phyloP scores from a whole-genome alignment of 169 alveolate genomes.

The Eimeria tenella region DNA sequence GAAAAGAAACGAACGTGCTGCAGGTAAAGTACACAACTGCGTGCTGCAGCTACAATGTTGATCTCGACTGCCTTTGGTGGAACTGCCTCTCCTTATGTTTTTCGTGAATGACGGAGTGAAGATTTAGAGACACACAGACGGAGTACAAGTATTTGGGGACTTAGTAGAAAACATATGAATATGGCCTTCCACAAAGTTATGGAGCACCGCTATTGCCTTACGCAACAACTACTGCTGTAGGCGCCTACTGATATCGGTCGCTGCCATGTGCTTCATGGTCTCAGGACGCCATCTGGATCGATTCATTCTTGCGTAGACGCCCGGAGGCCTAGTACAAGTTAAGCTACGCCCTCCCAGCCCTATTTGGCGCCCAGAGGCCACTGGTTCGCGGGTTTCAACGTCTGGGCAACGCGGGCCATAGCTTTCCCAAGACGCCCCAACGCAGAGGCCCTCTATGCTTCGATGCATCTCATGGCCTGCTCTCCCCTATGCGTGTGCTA shows the following conservation, averaged over 20 bases:
- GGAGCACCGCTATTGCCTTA: constrained; percentile 1
- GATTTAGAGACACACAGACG: too few species aligned
- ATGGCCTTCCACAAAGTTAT: too few species aligned
- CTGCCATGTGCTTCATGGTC: constrained; percentile 15
- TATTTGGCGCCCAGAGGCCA: too few species aligned
- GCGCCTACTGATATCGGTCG: neutral
- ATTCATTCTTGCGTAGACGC: constrained; percentile 63
- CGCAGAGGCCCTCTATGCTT: neutral
- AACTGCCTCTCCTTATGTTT: too few species aligned
- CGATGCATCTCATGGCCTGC: neutral
- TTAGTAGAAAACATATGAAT: too few species aligned
- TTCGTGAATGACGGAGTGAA: too few species aligned
- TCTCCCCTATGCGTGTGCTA: neutral
- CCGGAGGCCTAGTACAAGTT: constrained; percentile 25
- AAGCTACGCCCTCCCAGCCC: too few species aligned
- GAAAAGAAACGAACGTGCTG: neutral
- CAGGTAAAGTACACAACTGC: neutral
- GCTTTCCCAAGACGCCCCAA: neutral
- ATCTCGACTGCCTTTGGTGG: too few species aligned
- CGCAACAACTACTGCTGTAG: too few species aligned
- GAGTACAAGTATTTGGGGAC: too few species aligned
- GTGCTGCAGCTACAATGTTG: neutral
- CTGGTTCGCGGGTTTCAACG: too few species aligned
- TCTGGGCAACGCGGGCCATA: too few species aligned
- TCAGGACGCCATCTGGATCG: constrained; percentile 68